Evolutionary conservation across 2,329 filamentous ascomycete species (phyloP).

Genomic region (Arthrobotrys megalospora): DNA sequence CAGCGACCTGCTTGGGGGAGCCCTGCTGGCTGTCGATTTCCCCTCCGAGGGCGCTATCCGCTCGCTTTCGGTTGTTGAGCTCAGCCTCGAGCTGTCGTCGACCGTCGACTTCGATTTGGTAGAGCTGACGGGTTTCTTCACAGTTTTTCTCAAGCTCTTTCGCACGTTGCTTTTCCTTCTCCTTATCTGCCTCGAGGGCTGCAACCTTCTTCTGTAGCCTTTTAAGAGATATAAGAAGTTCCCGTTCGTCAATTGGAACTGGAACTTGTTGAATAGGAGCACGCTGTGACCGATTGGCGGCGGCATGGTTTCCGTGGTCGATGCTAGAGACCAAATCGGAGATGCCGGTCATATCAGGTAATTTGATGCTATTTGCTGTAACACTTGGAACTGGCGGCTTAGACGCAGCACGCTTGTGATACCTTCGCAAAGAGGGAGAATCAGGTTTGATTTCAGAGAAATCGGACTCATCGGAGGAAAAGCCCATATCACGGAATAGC

Average conservation of each 20-base stretch:
- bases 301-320: slow-evolving; percentile 39
- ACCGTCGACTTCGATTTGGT: slow-evolving; percentile 62
- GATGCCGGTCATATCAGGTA: slow-evolving; percentile 60
- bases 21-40: slow-evolving; percentile 62
- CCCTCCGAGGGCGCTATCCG: slow-evolving; percentile 62
- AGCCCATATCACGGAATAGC: slow-evolving; percentile 55
- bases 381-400: slow-evolving; percentile 49
- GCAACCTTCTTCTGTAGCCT: slow-evolving; percentile 64
- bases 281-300: slow-evolving; percentile 55
- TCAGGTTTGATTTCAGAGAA: slow-evolving; percentile 49
- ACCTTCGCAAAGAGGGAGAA: slow-evolving; percentile 37
- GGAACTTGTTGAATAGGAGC: slow-evolving; percentile 63
- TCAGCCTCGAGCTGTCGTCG: slow-evolving; percentile 61
- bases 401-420: slow-evolving; percentile 36
- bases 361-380: slow-evolving; percentile 49
- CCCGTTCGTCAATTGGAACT: slow-evolving; percentile 64
- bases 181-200: slow-evolving; percentile 62
- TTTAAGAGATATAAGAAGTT: slow-evolving; percentile 63
- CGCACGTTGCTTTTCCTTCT: slow-evolving; percentile 61
- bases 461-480: slow-evolving; percentile 36
- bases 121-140: slow-evolving; percentile 60
- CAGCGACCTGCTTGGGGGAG: slow-evolving; percentile 51
- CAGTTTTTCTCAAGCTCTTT: slow-evolving; percentile 63
- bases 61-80: slow-evolving; percentile 57
- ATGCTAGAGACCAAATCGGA: slow-evolving; percentile 59